These are phyloP conservation scores for Brassica juncea DNA, from an alignment of 345 rosid species.

Conservation along the genomic window DNA sequence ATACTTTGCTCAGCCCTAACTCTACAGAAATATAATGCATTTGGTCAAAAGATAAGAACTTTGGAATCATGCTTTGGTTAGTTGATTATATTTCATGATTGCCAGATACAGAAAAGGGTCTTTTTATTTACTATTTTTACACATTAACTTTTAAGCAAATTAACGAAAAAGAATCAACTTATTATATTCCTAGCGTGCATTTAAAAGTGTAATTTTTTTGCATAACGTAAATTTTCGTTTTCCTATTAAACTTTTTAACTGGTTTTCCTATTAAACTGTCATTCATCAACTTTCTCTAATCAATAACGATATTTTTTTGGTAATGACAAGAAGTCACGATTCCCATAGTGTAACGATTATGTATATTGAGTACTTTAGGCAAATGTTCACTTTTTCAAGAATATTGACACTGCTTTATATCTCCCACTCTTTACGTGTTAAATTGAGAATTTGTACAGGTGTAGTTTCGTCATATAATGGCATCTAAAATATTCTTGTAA, in stretches of 20 bases:
- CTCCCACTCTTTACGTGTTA: background rate
- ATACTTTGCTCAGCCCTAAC: background rate
- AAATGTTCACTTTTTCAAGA: background rate
- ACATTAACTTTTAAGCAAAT: background rate
- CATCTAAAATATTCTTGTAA: constrained; percentile 10
- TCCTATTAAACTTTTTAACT: background rate
- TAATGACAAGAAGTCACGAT: constrained; percentile 6
- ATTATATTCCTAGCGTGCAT: constrained; percentile 5
- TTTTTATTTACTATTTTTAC: constrained; percentile 5
- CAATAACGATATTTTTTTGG: background rate
- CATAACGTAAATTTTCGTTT: background rate
- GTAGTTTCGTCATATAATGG: background rate
- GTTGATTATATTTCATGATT: constrained; percentile 22
- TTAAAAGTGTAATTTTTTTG: background rate
- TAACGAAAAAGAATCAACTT: constrained; percentile 14
- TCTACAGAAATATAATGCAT: background rate
- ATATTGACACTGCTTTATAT: background rate
- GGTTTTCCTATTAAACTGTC: background rate
- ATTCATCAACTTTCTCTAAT: background rate
- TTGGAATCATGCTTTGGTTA: constrained; percentile 34
- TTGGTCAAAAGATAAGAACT: constrained; percentile 35
- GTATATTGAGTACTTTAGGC: background rate
- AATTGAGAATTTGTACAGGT: constrained; percentile 6
- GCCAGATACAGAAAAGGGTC: constrained; percentile 10
- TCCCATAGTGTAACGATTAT: background rate